A percentile compares a stretch with the other conserved stretches of the same genome.
phyloP scores from a whole-genome alignment of 129 eudicot species.

The Smallanthus sonchifolius region DNA sequence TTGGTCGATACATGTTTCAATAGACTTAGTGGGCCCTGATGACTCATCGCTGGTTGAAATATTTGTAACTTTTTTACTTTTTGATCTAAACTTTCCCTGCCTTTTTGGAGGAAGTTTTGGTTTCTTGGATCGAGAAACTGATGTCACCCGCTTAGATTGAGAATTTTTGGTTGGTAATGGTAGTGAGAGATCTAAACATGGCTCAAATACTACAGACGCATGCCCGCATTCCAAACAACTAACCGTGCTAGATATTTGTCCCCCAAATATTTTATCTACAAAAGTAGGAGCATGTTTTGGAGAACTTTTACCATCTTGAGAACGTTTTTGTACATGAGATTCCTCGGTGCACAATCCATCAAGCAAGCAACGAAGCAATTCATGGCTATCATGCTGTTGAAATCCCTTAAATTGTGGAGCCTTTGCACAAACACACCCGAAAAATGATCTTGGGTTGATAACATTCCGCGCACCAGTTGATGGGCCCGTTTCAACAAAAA shows the following conservation, averaged over 20 bases:
- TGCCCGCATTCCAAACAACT: conserved; percentile 86
- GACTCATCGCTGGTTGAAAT: conserved; percentile 14
- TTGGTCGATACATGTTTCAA: conserved; percentile 18
- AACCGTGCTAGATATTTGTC: conserved; percentile 79
- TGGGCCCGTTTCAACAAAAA: conserved; percentile 46
- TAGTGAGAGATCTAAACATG: conserved; percentile 83
- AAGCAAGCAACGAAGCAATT: conserved; percentile 87
- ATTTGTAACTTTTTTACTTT: conserved; percentile 29
- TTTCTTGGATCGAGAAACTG: conserved; percentile 53
- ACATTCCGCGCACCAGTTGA: conserved; percentile 43
- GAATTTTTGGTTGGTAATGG: conserved; percentile 78
- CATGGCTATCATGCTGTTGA: conserved; percentile 97
- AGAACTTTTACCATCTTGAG: conserved; percentile 29
- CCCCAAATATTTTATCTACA: conserved; percentile 87
- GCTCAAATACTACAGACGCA: conserved; percentile 77
- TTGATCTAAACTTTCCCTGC: conserved; percentile 44
- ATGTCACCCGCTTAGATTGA: conserved; percentile 45
- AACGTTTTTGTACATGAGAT: conserved; percentile 38
- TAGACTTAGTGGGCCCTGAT: conserved; percentile 27
- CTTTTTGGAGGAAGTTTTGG: conserved; percentile 59
- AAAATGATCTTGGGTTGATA: conserved; percentile 63
- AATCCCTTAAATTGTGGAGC: conserved; percentile 92
- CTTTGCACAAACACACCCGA: conserved; percentile 64
- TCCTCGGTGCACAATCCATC: conserved; percentile 83
- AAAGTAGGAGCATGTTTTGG: conserved; percentile 42